Conservation (phyloP, 164 flowering plant species). For the Dillenia suffruticosa region DNA sequence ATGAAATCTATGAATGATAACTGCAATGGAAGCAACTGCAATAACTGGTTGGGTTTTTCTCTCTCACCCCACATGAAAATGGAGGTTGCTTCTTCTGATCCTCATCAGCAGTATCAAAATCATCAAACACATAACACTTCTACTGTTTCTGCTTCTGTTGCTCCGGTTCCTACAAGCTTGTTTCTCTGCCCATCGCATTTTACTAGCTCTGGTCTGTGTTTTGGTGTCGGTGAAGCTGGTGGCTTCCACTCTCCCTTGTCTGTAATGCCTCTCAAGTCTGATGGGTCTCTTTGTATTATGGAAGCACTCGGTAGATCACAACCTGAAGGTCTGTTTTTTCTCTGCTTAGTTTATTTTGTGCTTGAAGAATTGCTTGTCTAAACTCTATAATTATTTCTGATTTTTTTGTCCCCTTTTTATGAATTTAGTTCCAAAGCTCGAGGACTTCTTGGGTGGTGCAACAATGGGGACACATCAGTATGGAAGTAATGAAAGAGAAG, state of each 20-base stretch:
- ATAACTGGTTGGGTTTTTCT: slow-evolving; percentile 86
- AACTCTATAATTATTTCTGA: background rate
- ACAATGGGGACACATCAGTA: slow-evolving; percentile 46
- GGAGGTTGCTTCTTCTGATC: slow-evolving; percentile 43
- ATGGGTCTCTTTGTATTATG: slow-evolving; percentile 89
- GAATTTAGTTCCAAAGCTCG: slow-evolving; percentile 65
- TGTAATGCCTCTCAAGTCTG: slow-evolving; percentile 83
- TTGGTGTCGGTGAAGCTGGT: slow-evolving; percentile 34
- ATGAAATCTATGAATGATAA: slow-evolving; percentile 63
- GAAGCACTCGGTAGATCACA: slow-evolving; percentile 68
- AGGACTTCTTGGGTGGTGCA: slow-evolving; percentile 76
- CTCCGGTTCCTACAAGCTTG: slow-evolving; percentile 35
- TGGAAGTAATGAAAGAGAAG: slow-evolving; percentile 37
- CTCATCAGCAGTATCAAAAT: slow-evolving; percentile 25
- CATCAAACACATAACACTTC: slow-evolving; percentile 20
- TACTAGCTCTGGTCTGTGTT: slow-evolving; percentile 33
- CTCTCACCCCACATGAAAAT: slow-evolving; percentile 76
- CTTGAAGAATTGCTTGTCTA: background rate
- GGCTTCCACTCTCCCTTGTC: slow-evolving; percentile 44
- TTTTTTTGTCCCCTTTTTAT: background rate
- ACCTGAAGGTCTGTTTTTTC: slow-evolving; percentile 38
- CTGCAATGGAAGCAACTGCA: slow-evolving; percentile 17
- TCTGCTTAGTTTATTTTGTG: background rate
- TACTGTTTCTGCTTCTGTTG: slow-evolving; percentile 20
- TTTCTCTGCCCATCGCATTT: slow-evolving; percentile 36